phyloP scores from a whole-genome alignment of 306 rosid species.

The Rubus parviflorus region DNA sequence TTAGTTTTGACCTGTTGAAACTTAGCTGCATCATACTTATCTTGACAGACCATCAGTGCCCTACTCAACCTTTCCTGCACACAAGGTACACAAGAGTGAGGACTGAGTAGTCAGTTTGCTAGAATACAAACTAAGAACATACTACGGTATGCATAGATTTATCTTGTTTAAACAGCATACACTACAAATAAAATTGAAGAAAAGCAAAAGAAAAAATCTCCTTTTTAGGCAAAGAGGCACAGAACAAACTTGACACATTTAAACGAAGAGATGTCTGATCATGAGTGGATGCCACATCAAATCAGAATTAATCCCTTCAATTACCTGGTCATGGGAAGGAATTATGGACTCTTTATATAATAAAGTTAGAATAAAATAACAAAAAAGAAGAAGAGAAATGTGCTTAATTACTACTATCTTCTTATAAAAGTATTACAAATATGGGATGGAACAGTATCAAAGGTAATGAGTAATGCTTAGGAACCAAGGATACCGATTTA shows the following conservation, averaged over 20 bases:
- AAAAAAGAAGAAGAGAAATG: too few relatives aligned
- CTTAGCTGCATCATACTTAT: constrained; percentile 77
- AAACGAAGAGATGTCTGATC: background rate
- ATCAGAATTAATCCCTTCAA: background rate
- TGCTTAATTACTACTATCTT: background rate
- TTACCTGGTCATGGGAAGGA: background rate
- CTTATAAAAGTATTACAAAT: too few relatives aligned
- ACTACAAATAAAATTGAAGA: background rate
- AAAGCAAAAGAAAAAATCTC: background rate
- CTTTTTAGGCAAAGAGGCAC: background rate
- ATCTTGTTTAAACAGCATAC: background rate
- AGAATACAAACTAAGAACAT: background rate
- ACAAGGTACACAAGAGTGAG: background rate
- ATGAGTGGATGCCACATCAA: background rate
- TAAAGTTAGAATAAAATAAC: too few relatives aligned
- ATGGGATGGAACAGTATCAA: background rate
- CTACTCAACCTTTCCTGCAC: constrained; percentile 85
- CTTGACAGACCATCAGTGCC: constrained; percentile 93
- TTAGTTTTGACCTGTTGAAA: constrained; percentile 50
- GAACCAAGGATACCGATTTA: background rate
- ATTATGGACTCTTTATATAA: too few relatives aligned
- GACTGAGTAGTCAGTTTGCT: background rate
- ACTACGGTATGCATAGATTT: background rate
- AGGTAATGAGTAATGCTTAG: background rate
- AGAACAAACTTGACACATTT: background rate